Conservation (phyloP, 768 basidiomycete genomes). For the Boletellus sp. region DNA sequence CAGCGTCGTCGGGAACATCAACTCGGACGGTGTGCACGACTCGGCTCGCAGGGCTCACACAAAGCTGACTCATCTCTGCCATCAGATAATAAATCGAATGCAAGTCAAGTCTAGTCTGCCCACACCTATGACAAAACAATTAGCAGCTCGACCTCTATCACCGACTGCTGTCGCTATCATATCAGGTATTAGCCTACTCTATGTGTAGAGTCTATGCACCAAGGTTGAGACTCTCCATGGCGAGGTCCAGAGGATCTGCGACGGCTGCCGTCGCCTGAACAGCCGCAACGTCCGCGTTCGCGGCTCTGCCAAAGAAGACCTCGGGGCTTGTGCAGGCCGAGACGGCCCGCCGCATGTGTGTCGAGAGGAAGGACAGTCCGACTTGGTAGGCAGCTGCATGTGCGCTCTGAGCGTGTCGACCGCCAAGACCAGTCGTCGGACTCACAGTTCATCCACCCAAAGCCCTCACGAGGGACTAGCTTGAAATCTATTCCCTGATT, state of each 20-base stretch:
- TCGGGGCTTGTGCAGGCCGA: conserved; percentile 93
- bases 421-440: neutral
- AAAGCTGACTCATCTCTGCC: conserved; percentile 19
- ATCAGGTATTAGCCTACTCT: conserved; percentile 15
- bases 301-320: conserved; percentile 68
- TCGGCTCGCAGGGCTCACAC: too few relatives aligned
- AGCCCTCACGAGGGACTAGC: conserved; percentile 95
- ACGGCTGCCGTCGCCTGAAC: conserved; percentile 34
- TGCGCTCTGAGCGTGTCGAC: conserved; percentile 3
- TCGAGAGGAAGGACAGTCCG: conserved; percentile 90
- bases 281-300: conserved; percentile 33
- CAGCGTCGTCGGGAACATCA: conserved; percentile 41
- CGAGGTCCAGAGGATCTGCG: conserved; percentile 58
- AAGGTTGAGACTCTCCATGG: conserved; percentile 52
- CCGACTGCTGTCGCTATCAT: neutral
- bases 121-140: conserved; percentile 3
- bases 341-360: conserved; percentile 92
- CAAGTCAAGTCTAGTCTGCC: neutral
- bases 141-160: neutral
- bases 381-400: conserved; percentile 87
- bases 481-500: conserved; percentile 98
- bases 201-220: conserved; percentile 15
- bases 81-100: neutral
- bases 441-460: conserved; percentile 97
- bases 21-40: neutral